Percentiles rank a stretch among this genome's conserved stretches.
phyloP scores from a whole-genome alignment of 2,329 filamentous ascomycete genomes.

The Trichophyton verrucosum region DNA sequence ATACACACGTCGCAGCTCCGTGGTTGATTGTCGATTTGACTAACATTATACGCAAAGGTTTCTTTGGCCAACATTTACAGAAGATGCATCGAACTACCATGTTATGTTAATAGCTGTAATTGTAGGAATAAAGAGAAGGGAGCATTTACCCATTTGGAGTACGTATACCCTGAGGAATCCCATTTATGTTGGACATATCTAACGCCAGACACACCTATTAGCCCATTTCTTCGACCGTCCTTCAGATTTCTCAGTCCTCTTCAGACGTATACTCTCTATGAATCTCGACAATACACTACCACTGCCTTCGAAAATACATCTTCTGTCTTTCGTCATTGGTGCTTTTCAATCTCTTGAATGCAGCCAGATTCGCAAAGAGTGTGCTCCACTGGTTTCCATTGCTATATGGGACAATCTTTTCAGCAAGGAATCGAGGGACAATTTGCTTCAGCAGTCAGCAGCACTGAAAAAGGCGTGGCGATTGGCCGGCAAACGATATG shows the following conservation, averaged over 20 bases:
- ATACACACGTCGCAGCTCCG: not conserved
- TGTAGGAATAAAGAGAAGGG: slow-evolving; percentile 74
- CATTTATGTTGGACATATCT: slow-evolving; percentile 18
- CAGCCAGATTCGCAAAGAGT: slow-evolving; percentile 83
- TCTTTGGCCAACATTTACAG: slow-evolving; percentile 84
- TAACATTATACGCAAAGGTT: slow-evolving; percentile 40
- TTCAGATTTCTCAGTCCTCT: slow-evolving; percentile 74
- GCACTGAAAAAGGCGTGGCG: slow-evolving; percentile 83
- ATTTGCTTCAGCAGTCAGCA: slow-evolving; percentile 57
- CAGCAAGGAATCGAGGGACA: slow-evolving; percentile 60
- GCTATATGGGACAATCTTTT: slow-evolving; percentile 91
- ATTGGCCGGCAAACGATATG: slow-evolving; percentile 71
- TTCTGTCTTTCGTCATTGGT: slow-evolving; percentile 80
- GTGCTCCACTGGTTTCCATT: slow-evolving; percentile 86
- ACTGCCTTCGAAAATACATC: slow-evolving; percentile 57
- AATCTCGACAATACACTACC: slow-evolving; percentile 59
- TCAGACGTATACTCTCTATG: slow-evolving; percentile 81
- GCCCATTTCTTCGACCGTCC: slow-evolving; percentile 64
- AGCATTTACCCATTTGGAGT: slow-evolving; percentile 82
- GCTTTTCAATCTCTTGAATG: slow-evolving; percentile 92
- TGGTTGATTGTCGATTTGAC: not conserved
- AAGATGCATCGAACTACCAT: slow-evolving; percentile 83
- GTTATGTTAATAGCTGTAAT: slow-evolving; percentile 77
- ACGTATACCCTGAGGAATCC: slow-evolving; percentile 11
- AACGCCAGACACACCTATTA: slow-evolving; percentile 25